Base-by-base conservation (phyloP, 352 stramenopile species). In the Pythium oligandrum region DNA sequence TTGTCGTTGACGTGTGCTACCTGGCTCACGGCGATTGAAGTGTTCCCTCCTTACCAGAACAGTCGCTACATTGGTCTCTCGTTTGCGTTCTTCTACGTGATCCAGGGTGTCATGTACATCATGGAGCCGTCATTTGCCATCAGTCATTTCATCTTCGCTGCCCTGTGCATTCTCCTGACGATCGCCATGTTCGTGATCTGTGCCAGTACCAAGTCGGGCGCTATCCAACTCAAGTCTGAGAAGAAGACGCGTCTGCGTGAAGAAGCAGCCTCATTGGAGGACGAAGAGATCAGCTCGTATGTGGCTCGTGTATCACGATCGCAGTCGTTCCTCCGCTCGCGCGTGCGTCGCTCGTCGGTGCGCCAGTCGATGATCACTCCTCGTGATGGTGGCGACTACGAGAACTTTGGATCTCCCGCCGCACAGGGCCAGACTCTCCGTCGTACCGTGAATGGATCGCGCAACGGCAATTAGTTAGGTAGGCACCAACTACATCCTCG, bases 191-290 rank as follows among this genome's bases (percentile, higher is more conserved):
- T 95, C 53, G 59, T 68, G 5, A 64, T 89, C 44, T 90, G 78
- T 45, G 84, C 84, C 42, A 94, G 84, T 45, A 83, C 83, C 51
- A 88, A 90, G 57, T 65, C 79, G 48, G 84, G 84, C 45, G 84
- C 84, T 36, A 94, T 94, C 53, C 66, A 91, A 65, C 78, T 91
- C 62, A 94, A 94, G 73, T 68, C 64, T 40, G 83, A 94, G 62
- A 92, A 94, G 74, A 88, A 79, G 60, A 68, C 68, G 64, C 75
- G 75, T 44, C 86, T 83, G 48, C 63, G 85, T 2, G 69, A 71
- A 5, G 76, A 88, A 50, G 64, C 53, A 11, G 54, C 57, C 32
- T 46, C 66, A 12, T 63, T 63, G 4, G 59, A 61, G 33, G 78
- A 87, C 44, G 60, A 73, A 32, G 65, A 75, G 32, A 59, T 69